Percentiles rank a stretch among this genome's conserved stretches.
Conservation (phyloP, 2,329 filamentous ascomycete species). For the Exophiala sideris region DNA sequence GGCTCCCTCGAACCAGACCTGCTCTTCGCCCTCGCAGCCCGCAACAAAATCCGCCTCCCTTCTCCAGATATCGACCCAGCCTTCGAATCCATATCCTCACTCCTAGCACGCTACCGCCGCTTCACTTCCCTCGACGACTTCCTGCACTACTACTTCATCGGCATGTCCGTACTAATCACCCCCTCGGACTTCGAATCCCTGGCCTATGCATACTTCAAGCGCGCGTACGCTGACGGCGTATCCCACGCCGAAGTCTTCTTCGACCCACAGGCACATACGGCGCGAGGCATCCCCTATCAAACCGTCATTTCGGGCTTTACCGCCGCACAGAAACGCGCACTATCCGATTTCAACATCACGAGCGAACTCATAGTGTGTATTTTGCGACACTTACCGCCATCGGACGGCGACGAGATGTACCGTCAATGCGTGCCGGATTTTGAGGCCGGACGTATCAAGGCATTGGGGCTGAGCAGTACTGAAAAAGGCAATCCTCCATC, state of each 20-base stretch:
- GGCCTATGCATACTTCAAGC: constrained; percentile 68
- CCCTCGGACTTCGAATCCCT: constrained; percentile 67
- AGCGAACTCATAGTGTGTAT: constrained; percentile 70
- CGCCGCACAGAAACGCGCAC: constrained; percentile 58
- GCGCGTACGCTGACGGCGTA: constrained; percentile 62
- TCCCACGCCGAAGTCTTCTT: constrained; percentile 76
- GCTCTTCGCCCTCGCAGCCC: constrained; percentile 65
- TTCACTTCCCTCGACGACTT: constrained; percentile 72
- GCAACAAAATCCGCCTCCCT: constrained; percentile 64
- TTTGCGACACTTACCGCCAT: constrained; percentile 46
- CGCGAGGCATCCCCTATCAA: constrained; percentile 60
- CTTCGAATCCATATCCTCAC: constrained; percentile 58
- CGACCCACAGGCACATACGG: constrained; percentile 72
- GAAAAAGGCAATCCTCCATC: constrained; percentile 54
- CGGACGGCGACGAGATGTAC: constrained; percentile 22
- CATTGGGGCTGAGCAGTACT: constrained; percentile 67
- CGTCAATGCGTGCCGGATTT: constrained; percentile 35
- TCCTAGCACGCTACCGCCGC: constrained; percentile 61
- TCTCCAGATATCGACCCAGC: constrained; percentile 52
- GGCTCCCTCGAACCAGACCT: constrained; percentile 63
- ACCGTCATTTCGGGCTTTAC: constrained; percentile 63
- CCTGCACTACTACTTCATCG: constrained; percentile 74
- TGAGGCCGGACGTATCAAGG: constrained; percentile 53
- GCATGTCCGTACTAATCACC: constrained; percentile 66
- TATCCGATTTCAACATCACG: constrained; percentile 60